A percentile compares a stretch with the other conserved stretches of the same genome.
phyloP scores from a whole-genome alignment of 129 eudicot species.

The Helianthus tuberosus region DNA sequence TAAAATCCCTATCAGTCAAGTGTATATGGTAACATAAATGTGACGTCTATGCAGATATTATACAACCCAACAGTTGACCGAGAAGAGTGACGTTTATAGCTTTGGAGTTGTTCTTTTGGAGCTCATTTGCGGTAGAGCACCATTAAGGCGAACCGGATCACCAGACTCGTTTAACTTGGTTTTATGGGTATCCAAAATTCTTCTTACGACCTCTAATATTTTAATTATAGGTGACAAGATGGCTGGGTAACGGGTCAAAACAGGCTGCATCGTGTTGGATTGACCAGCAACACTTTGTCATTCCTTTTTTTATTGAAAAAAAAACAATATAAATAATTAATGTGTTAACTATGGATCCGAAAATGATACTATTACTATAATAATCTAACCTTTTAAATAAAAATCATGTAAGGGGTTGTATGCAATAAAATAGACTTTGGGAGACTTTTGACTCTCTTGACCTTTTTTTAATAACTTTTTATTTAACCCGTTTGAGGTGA shows the following conservation, averaged over 20 bases:
- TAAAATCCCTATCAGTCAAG: slow-evolving; percentile 11
- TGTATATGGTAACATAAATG: slow-evolving; percentile 13
- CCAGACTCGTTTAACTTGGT: slow-evolving; percentile 96
- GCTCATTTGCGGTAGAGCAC: slow-evolving; percentile 95
- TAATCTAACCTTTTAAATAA: not conserved
- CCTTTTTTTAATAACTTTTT: not conserved
- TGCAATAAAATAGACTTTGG: not conserved
- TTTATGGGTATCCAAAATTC: slow-evolving; percentile 66
- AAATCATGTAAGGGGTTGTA: not conserved
- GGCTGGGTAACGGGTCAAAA: slow-evolving; percentile 8
- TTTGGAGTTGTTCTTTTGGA: slow-evolving; percentile 96
- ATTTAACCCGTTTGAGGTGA: not conserved
- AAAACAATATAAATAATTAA: not conserved
- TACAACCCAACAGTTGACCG: slow-evolving; percentile 79
- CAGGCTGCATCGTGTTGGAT: not conserved
- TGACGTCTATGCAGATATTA: slow-evolving; percentile 64
- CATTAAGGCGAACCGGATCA: slow-evolving; percentile 75
- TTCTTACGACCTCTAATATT: slow-evolving; percentile 13
- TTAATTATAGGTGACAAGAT: slow-evolving; percentile 14
- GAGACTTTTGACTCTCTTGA: not conserved
- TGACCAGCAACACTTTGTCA: not conserved
- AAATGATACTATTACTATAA: not conserved
- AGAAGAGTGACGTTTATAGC: slow-evolving; percentile 90
- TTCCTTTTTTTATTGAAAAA: not conserved
- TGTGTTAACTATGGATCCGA: not conserved